These are phyloP conservation scores for Xylaria digitata DNA, from an alignment of 2,329 filamentous ascomycete species.

Conservation along the genomic window DNA sequence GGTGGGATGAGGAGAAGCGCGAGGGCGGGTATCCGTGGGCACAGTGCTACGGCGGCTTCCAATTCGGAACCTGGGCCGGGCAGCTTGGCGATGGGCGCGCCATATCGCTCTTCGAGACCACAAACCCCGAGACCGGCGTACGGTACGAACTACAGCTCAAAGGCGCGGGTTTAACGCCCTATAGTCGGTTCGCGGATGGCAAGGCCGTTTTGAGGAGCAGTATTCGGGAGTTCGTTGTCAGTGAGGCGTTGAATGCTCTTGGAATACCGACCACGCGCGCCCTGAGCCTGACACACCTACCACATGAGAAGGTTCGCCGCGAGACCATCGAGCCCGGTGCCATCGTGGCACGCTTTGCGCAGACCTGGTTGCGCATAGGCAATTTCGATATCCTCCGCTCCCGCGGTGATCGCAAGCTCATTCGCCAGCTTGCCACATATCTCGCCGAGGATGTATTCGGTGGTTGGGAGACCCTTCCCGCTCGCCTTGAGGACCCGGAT, in stretches of 20 bases:
- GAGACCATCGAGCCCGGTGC: slow-evolving; percentile 90
- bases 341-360: slow-evolving; percentile 90
- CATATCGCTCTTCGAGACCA: slow-evolving; percentile 92
- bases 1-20: slow-evolving; percentile 74
- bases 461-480: slow-evolving; percentile 87
- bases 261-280: slow-evolving; percentile 88
- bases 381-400: slow-evolving; percentile 93
- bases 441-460: slow-evolving; percentile 87
- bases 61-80: slow-evolving; percentile 90
- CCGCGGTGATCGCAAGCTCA: slow-evolving; percentile 79
- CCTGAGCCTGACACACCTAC: slow-evolving; percentile 81
- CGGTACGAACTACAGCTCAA: slow-evolving; percentile 95
- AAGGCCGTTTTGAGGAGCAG: slow-evolving; percentile 92
- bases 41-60: slow-evolving; percentile 92
- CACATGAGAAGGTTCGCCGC: slow-evolving; percentile 76
- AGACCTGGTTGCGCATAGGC: slow-evolving; percentile 92
- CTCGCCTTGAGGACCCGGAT: slow-evolving; percentile 63
- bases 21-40: slow-evolving; percentile 93
- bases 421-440: slow-evolving; percentile 82
- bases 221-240: slow-evolving; percentile 93
- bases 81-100: slow-evolving; percentile 95
- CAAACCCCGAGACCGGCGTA: slow-evolving; percentile 74
- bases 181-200: slow-evolving; percentile 95
- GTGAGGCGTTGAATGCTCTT: slow-evolving; percentile 87
- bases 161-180: slow-evolving; percentile 91